These are phyloP conservation scores for Endogone sp. DNA, from an alignment of 192 early-diverging fungal species.

Conservation along the genomic window DNA sequence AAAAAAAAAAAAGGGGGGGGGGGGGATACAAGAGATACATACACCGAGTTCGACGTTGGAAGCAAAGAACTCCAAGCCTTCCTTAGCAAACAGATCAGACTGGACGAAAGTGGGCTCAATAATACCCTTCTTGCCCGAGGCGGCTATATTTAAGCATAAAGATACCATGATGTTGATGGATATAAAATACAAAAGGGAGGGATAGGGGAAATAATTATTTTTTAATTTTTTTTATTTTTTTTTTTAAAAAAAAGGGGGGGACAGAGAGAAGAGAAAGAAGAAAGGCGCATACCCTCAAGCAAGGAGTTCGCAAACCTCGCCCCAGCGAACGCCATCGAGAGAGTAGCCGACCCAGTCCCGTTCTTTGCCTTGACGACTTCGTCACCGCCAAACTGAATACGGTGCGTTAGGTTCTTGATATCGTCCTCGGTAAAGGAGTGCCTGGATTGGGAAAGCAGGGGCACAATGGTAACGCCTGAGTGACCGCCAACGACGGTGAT, in stretches of 20 bases:
- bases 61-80: conserved; percentile 73
- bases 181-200: too few species aligned
- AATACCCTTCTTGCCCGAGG: conserved; percentile 75
- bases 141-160: too few species aligned
- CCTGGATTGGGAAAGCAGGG: conserved; percentile 81
- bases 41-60: conserved; percentile 71
- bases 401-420: conserved; percentile 86
- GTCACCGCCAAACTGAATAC: conserved; percentile 99
- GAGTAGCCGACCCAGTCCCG: conserved; percentile 85
- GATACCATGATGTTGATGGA: too few species aligned
- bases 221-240: too few species aligned
- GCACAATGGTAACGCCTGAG: conserved; percentile 96
- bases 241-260: background rate
- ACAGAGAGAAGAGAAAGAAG: background rate
- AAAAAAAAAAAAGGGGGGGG: background rate
- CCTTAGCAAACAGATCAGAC: conserved; percentile 54
- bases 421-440: conserved; percentile 77
- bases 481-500: conserved; percentile 95
- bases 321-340: conserved; percentile 87
- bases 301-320: conserved; percentile 91
- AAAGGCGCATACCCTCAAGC: conserved; percentile 56
- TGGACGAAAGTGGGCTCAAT: conserved; percentile 89
- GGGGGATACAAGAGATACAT: conserved; percentile 2
- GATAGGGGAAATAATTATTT: too few species aligned
- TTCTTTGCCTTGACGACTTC: conserved; percentile 99